Conservation (phyloP, 345 rosid species). For the Eutrema yunnanense region DNA sequence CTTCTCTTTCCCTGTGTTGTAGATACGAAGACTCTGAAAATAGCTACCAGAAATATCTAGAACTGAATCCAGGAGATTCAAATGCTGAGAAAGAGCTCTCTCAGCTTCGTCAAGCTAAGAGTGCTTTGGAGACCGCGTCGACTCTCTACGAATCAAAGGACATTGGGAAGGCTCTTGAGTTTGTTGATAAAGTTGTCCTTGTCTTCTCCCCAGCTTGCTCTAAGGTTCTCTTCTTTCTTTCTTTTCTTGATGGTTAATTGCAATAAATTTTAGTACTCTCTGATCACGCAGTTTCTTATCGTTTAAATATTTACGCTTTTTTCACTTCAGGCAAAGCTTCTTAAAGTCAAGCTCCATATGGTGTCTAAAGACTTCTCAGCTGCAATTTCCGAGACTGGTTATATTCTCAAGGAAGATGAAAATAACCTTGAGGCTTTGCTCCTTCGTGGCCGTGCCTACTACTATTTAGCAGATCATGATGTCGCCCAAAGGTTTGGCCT, state of each 20-base stretch:
- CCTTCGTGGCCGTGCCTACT: slow-evolving; percentile 96
- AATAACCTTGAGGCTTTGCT: slow-evolving; percentile 79
- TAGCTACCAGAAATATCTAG: slow-evolving; percentile 62
- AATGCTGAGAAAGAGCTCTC: slow-evolving; percentile 90
- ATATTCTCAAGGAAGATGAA: slow-evolving; percentile 85
- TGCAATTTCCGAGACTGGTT: slow-evolving; percentile 79
- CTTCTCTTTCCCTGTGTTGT: slow-evolving; percentile 23
- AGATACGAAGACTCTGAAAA: slow-evolving; percentile 88
- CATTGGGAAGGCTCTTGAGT: slow-evolving; percentile 65
- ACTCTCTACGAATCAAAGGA: slow-evolving; percentile 67
- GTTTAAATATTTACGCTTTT: not conserved
- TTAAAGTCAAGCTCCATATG: slow-evolving; percentile 66
- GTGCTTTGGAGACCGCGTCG: slow-evolving; percentile 68
- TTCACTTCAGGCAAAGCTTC: slow-evolving; percentile 67
- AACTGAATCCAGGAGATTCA: slow-evolving; percentile 59
- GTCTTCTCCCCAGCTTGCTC: slow-evolving; percentile 93
- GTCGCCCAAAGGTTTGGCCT: slow-evolving; percentile 74
- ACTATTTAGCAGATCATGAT: slow-evolving; percentile 97
- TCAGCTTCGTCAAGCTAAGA: slow-evolving; percentile 81
- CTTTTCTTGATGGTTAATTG: slow-evolving; percentile 1
- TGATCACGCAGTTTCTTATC: not conserved
- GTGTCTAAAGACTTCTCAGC: slow-evolving; percentile 73
- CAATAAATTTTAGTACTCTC: not conserved
- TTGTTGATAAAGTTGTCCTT: slow-evolving; percentile 80
- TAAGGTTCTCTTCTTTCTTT: slow-evolving; percentile 47